Evolutionary conservation across 129 eudicot species (phyloP).

Genomic region (Glebionis coronaria): DNA sequence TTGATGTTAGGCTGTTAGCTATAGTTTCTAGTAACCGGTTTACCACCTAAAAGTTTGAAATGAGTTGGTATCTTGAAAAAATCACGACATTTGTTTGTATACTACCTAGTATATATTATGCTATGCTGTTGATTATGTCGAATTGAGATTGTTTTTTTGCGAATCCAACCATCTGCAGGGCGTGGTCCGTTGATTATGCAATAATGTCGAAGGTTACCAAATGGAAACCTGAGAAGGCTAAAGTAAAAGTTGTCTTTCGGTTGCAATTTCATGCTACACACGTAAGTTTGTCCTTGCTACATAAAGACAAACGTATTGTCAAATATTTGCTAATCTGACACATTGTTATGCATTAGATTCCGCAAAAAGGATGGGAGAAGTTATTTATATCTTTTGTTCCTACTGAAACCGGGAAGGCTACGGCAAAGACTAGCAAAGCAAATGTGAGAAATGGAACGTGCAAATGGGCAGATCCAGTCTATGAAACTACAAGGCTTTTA

Average conservation of each 20-base stretch:
- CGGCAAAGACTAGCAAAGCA: conserved; percentile 88
- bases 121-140: background rate
- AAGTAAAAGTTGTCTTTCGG: conserved; percentile 96
- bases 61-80: background rate
- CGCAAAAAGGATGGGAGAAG: conserved; percentile 95
- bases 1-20: no score
- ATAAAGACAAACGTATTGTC: background rate
- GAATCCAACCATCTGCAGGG: conserved; percentile 10
- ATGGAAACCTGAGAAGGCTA: conserved; percentile 96
- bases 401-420: conserved; percentile 77
- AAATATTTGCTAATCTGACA: background rate
- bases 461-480: conserved; percentile 98
- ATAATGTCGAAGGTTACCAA: conserved; percentile 81
- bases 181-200: conserved; percentile 30
- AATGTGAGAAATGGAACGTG: conserved; percentile 88
- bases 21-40: conserved; percentile 3
- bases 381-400: conserved; percentile 83
- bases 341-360: conserved; percentile 55
- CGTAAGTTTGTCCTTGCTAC: conserved; percentile 35
- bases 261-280: conserved; percentile 91
- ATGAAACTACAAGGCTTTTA: conserved; percentile 95
- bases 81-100: background rate
- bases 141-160: no score
- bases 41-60: background rate
- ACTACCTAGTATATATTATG: conserved; percentile 1